These are phyloP conservation scores for Mycena kentingensis DNA, from an alignment of 768 basidiomycete genomes.

Conservation along the genomic window DNA sequence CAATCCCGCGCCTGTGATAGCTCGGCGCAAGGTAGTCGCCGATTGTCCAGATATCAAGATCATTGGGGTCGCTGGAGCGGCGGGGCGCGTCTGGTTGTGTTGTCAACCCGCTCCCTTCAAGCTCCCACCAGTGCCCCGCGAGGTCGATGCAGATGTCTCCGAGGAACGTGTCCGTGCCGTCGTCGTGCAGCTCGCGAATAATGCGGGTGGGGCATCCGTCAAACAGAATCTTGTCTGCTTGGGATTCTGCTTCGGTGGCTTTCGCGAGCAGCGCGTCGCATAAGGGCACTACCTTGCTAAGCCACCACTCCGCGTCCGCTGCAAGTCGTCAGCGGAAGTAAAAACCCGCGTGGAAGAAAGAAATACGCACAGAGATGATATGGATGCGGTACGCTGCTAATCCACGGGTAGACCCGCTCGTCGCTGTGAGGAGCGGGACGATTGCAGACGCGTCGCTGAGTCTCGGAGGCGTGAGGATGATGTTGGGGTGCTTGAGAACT, in stretches of 20 bases:
- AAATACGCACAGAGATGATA: slow-evolving; percentile 39
- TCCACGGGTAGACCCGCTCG: slow-evolving; percentile 41
- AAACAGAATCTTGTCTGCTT: slow-evolving; percentile 31
- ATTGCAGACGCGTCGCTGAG: slow-evolving; percentile 39
- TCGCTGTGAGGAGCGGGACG: slow-evolving; percentile 49
- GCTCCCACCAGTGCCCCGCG: slow-evolving; percentile 33
- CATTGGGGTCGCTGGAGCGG: slow-evolving; percentile 34
- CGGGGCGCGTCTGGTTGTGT: slow-evolving; percentile 35
- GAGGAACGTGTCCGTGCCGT: slow-evolving; percentile 54
- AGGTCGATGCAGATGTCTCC: slow-evolving; percentile 43
- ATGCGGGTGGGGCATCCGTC: slow-evolving; percentile 47
- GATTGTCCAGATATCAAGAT: slow-evolving; percentile 61
- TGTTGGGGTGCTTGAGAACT: slow-evolving; percentile 40
- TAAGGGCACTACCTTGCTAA: slow-evolving; percentile 25
- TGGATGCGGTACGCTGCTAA: slow-evolving; percentile 48
- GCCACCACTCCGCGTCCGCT: slow-evolving; percentile 32
- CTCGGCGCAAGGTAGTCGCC: slow-evolving; percentile 64
- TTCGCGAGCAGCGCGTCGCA: slow-evolving; percentile 33
- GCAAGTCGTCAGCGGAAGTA: neutral
- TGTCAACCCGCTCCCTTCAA: slow-evolving; percentile 36
- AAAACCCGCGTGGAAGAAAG: neutral
- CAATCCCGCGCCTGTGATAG: slow-evolving; percentile 70
- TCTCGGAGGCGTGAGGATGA: slow-evolving; percentile 59
- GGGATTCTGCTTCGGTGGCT: slow-evolving; percentile 27
- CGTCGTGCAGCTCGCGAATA: slow-evolving; percentile 52